These are phyloP conservation scores for Psilocybe cubensis DNA, from an alignment of 768 basidiomycete species.

Conservation along the genomic window DNA sequence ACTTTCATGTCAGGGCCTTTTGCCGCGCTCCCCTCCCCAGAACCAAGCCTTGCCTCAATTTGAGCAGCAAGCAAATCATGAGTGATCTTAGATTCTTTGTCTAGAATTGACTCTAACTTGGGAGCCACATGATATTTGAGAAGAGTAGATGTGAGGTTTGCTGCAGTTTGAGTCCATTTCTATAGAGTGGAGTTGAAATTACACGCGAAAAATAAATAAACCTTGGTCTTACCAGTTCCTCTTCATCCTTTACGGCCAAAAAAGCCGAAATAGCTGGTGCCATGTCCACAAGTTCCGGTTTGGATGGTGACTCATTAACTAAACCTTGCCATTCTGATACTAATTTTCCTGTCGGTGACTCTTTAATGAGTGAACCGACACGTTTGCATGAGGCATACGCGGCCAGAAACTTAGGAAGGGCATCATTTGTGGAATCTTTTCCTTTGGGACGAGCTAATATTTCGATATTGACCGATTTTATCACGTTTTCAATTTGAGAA, in stretches of 20 bases:
- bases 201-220: slow-evolving; percentile 7
- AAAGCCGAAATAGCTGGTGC: slow-evolving; percentile 72
- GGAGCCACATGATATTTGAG: slow-evolving; percentile 84
- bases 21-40: slow-evolving; percentile 73
- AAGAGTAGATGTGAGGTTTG: slow-evolving; percentile 82
- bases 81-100: slow-evolving; percentile 87
- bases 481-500: slow-evolving; percentile 68
- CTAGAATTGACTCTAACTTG: slow-evolving; percentile 89
- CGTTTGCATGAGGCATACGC: slow-evolving; percentile 63
- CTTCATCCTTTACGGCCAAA: slow-evolving; percentile 88
- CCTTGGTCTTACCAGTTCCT: slow-evolving; percentile 73
- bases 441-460: slow-evolving; percentile 79
- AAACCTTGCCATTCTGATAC: slow-evolving; percentile 83
- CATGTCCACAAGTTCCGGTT: slow-evolving; percentile 83
- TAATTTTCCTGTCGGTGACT: slow-evolving; percentile 84
- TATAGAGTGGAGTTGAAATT: slow-evolving; percentile 32
- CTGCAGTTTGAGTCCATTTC: slow-evolving; percentile 80
- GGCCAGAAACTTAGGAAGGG: slow-evolving; percentile 69
- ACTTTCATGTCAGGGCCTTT: slow-evolving; percentile 93
- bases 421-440: slow-evolving; percentile 78
- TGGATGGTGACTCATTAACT: slow-evolving; percentile 53
- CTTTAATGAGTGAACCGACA: slow-evolving; percentile 81
- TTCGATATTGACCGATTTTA: slow-evolving; percentile 66
- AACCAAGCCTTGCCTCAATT: slow-evolving; percentile 88
- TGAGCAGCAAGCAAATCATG: slow-evolving; percentile 86